phyloP scores from a whole-genome alignment of 2,329 filamentous ascomycete genomes.

The Talaromyces sp. region DNA sequence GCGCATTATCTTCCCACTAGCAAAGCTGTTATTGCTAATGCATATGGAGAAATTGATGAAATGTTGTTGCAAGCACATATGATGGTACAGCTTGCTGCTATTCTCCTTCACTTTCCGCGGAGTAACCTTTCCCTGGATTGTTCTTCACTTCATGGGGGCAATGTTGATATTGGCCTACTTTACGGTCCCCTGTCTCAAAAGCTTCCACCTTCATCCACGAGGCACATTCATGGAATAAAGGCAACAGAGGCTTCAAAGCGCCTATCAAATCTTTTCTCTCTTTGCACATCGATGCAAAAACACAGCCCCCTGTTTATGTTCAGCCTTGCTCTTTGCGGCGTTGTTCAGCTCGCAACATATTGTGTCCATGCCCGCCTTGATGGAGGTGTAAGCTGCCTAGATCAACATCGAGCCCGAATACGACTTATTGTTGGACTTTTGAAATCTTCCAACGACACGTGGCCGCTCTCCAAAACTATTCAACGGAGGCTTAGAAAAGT shows the following conservation, averaged over 20 bases:
- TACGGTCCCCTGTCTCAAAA: conserved; percentile 47
- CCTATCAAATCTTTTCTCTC: conserved; percentile 10
- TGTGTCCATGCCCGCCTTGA: conserved; percentile 2
- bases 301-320: conserved; percentile 11
- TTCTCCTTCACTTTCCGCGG: conserved; percentile 7
- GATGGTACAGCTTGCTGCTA: conserved; percentile 11
- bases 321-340: conserved; percentile 7
- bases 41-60: conserved; percentile 66
- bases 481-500: conserved; percentile 4
- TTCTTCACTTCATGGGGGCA: conserved; percentile 62
- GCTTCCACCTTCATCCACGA: conserved; percentile 7
- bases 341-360: conserved; percentile 11
- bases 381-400: conserved; percentile 8
- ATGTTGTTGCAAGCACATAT: conserved; percentile 19
- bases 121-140: conserved; percentile 44
- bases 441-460: conserved; percentile 6
- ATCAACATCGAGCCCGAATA: conserved; percentile 12
- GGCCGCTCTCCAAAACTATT: conserved; percentile 6
- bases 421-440: conserved; percentile 11
- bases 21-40: conserved; percentile 62
- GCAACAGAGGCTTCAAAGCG: conserved; percentile 13
- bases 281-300: conserved; percentile 8
- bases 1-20: conserved; percentile 63
- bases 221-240: conserved; percentile 13
- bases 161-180: neutral